Evolutionary conservation across 148 eudicot species (phyloP).

Genomic region (Chenopodium suecicum): DNA sequence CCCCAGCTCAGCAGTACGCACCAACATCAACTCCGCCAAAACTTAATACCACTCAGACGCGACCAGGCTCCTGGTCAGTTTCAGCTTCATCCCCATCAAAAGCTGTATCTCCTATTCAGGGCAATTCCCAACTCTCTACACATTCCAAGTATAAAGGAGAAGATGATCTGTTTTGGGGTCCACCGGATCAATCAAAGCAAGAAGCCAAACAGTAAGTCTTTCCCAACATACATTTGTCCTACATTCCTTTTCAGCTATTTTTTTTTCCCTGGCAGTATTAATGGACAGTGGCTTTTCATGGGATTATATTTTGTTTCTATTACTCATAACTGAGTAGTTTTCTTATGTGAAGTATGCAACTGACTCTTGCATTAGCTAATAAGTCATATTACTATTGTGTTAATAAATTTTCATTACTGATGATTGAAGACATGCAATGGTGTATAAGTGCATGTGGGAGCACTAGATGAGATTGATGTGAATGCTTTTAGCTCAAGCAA

Average conservation of each 20-base stretch:
- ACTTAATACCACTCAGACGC: constrained; percentile 44
- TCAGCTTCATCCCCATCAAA: constrained; percentile 55
- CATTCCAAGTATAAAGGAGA: constrained; percentile 68
- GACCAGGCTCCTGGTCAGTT: constrained; percentile 52
- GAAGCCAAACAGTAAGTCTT: constrained; percentile 62
- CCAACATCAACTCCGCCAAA: constrained; percentile 56
- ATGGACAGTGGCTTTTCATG: no score
- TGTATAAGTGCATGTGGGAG: background rate
- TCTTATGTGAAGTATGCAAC: background rate
- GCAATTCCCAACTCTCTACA: constrained; percentile 39
- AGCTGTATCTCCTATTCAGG: constrained; percentile 53
- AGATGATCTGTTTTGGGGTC: constrained; percentile 98
- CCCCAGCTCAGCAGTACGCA: constrained; percentile 34
- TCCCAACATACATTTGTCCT: background rate
- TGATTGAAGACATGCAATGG: background rate
- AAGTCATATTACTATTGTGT: background rate
- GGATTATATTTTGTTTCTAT: background rate
- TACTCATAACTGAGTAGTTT: background rate
- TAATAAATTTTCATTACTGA: background rate
- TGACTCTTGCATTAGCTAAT: background rate
- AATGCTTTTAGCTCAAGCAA: background rate
- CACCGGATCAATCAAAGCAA: constrained; percentile 73
- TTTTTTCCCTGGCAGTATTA: background rate
- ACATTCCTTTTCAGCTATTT: background rate
- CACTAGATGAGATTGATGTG: background rate